Conservation (phyloP, 75 land plant species). For the Azolla pinnata region DNA sequence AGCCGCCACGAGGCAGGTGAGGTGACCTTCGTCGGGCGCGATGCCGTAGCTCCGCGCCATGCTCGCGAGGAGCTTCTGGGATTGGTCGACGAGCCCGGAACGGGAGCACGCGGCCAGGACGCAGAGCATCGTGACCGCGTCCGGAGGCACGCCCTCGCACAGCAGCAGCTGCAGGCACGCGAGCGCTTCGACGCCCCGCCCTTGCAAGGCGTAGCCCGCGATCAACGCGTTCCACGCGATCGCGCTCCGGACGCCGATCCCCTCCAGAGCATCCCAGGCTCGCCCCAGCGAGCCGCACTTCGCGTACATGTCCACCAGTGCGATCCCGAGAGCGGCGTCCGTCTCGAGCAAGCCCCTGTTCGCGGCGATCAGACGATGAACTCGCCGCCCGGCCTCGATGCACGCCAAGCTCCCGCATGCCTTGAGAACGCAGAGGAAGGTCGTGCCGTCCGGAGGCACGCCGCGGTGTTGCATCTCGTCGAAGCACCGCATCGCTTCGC, state of each 20-base stretch:
- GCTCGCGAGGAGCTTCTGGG: too few relatives aligned
- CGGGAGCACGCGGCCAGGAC: too few relatives aligned
- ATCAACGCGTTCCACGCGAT: slow-evolving; percentile 27
- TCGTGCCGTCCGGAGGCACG: slow-evolving; percentile 9
- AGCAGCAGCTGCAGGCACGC: slow-evolving; percentile 15
- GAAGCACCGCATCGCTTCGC: slow-evolving; percentile 18
- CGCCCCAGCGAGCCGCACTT: slow-evolving; percentile 16
- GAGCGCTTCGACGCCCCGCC: slow-evolving; percentile 6
- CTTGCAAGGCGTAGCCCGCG: slow-evolving; percentile 22
- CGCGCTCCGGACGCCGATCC: slow-evolving; percentile 9
- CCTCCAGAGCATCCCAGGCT: slow-evolving; percentile 19
- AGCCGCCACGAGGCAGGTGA: too few relatives aligned
- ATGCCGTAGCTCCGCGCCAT: too few relatives aligned
- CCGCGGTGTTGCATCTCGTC: slow-evolving; percentile 14
- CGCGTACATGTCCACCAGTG: slow-evolving; percentile 14
- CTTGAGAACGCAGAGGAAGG: slow-evolving; percentile 12
- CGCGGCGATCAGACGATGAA: slow-evolving; percentile 18
- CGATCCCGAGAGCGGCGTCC: slow-evolving; percentile 9
- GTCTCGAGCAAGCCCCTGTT: slow-evolving; percentile 8
- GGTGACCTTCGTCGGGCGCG: too few relatives aligned
- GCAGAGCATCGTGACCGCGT: slow-evolving; percentile 15
- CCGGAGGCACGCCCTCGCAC: slow-evolving; percentile 11
- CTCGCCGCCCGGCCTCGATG: slow-evolving; percentile 13
- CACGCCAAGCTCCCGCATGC: neutral
- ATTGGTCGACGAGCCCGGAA: too few relatives aligned